A percentile compares a stretch with the other conserved stretches of the same genome.
Conservation (phyloP, 106 monocot species). For the Platanthera zijinensis region DNA sequence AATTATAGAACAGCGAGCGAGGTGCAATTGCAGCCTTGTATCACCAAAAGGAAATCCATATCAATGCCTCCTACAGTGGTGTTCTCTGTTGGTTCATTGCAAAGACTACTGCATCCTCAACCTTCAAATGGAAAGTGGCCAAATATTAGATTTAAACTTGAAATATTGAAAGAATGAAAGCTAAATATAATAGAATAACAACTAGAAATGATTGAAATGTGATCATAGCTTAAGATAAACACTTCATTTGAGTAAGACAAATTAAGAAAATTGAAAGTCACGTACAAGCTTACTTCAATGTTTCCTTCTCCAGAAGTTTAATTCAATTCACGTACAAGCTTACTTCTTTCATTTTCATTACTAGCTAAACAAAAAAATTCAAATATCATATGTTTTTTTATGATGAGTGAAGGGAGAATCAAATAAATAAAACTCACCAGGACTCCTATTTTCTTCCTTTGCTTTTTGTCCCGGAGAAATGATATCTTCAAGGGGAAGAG, state of each 20-base stretch:
- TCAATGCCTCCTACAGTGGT: too few species aligned
- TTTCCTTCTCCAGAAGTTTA: too few species aligned
- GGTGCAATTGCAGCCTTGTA: too few species aligned
- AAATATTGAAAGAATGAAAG: slow-evolving; percentile 1
- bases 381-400: too few species aligned
- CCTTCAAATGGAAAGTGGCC: slow-evolving; percentile 26
- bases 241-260: not conserved
- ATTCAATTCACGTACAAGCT: too few species aligned
- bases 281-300: slow-evolving; percentile 26
- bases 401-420: too few species aligned
- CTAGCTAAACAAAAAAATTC: too few species aligned
- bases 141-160: not conserved
- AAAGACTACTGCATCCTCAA: slow-evolving; percentile 81
- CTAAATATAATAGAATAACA: not conserved
- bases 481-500: slow-evolving; percentile 83
- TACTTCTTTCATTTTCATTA: too few species aligned
- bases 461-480: slow-evolving; percentile 86
- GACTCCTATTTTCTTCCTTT: slow-evolving; percentile 48
- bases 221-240: not conserved
- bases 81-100: slow-evolving; percentile 53
- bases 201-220: not conserved
- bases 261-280: slow-evolving; percentile 7
- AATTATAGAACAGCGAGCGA: too few species aligned
- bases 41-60: too few species aligned
- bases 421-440: slow-evolving; percentile 22